Base-by-base conservation (phyloP, 331 rosid genomes). In the Phaseolus coccineus region DNA sequence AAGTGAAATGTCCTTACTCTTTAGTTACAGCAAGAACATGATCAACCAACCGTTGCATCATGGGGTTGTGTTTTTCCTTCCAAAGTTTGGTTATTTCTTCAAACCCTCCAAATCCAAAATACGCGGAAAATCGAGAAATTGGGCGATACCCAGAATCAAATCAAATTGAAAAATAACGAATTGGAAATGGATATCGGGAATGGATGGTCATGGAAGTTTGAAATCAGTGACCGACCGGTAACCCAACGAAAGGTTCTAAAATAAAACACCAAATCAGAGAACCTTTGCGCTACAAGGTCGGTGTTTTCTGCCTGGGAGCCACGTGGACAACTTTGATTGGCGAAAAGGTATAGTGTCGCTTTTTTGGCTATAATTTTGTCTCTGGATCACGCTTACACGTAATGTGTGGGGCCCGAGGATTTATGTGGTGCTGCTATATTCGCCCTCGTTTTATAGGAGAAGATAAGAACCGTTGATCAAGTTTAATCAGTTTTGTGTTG, bases 41-140 rank as follows among this genome's bases (percentile, higher is more conserved):
- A 85, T 91, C 98, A 58, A 90, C 92, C 76, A 87, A 81, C 12
- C 88, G 87, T 74, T 88, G 92, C 80, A 93, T 88, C 88, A 44
- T 71, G 75, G 80, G 80, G 37, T 66, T 47, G 19, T 14, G 58
- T 14, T 40, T 62, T 61, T 62, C 13, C 67, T 67, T 67, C 62
- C 63, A 57, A 78, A 78, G 22, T 67, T 83, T 35, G 22, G 14
- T 8, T 73, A 9, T 42, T 40, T 67, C 15, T 55, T 75, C 25
- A 58, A 70, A 63, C 42, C 40, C 25, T 46, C 55, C 56, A 40
- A 78, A 79, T 56, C 80, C 48, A 63, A 66, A 79, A 74, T 47
- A 47, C 11, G 42, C 24, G 47, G 75, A 33, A 64, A 81, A 73
- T 58, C 78, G 51, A 59, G 31, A 66, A 76, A 59, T 24, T 31